Conservation (phyloP, 2,329 filamentous ascomycete genomes). For the Dichotomopilus funicola region DNA sequence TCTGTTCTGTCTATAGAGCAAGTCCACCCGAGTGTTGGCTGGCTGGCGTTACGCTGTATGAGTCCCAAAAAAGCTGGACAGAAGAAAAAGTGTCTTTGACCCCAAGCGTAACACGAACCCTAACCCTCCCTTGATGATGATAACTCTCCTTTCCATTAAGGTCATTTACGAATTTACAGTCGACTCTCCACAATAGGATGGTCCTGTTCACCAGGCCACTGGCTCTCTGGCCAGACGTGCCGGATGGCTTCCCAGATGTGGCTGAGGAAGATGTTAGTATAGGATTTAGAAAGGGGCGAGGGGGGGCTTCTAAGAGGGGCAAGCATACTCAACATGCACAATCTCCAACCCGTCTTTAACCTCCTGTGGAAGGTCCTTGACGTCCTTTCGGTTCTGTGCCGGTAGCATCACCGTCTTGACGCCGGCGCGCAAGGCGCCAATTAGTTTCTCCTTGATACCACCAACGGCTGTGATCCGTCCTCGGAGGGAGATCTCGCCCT, state of each 20-base stretch:
- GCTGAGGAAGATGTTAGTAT: conserved; percentile 37
- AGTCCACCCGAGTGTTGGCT: too few species aligned
- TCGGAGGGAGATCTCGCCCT: conserved; percentile 69
- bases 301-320: not conserved
- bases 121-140: not conserved
- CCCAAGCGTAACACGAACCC: not conserved
- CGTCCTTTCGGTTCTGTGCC: conserved; percentile 83
- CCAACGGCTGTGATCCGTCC: conserved; percentile 91
- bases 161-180: conserved; percentile 45
- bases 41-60: too few species aligned
- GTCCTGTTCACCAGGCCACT: conserved; percentile 71
- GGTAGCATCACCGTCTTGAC: conserved; percentile 92
- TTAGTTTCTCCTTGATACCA: conserved; percentile 97
- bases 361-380: conserved; percentile 82
- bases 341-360: conserved; percentile 84
- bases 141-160: not conserved
- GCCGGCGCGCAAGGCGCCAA: conserved; percentile 84
- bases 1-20: too few species aligned
- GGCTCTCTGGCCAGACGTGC: conserved; percentile 82
- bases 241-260: conserved; percentile 94
- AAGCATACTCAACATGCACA: conserved; percentile 72
- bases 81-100: too few species aligned
- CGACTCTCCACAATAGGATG: conserved; percentile 67
- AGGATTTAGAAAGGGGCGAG: not conserved
- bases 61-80: not conserved